Base-by-base conservation (phyloP, 176 grass and related monocot species). In the bread wheat (Triticum aestivum) region DNA sequence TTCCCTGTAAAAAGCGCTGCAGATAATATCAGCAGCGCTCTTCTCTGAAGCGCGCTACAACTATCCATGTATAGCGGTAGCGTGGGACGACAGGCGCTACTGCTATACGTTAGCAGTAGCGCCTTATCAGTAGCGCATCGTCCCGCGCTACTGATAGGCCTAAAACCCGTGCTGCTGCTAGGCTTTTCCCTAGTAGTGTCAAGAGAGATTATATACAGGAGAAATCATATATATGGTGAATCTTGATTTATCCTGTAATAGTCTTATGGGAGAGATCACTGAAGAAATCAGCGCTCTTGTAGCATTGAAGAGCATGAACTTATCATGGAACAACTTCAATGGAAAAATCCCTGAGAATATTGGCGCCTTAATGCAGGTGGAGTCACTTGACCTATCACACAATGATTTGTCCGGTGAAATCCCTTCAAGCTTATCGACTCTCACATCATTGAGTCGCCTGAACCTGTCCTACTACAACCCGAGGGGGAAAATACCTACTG, bases 231-330 rank as follows among this genome's bases (percentile, higher is more conserved):
- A 78, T 12, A 73, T 91, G 74, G 69, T 82, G 3, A 79, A 77
- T 34, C 51, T 89, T 72, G 90, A 92, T 68, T 21, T 92, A 2
- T 89, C 79, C 0, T 72, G 73, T 15, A 92, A 89, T 9, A 79
- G 32, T 32, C 13, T 89, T 9, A 38, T 5, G 3, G 79, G 87
- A 11, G 9, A 69, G 0, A 42, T 89, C 12, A 79, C 79, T 7
- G 6, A 15, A 83, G 79, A 47, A 15, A 73, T 89, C 4, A 9
- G 26, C 11, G 34, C 9, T 17, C 86, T 88, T 13, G 0, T 44
- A 0, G 86, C 9, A 56, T 10, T 87, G 59, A 87, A 1, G 2
- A 82, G 7, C 59, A 11, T 82, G 2, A 87, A 87, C 14, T 17
- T 67, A 17, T 82, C 79, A 8, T 76, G 79, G 79, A 82, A 75